Evolutionary conservation across 192 early-diverging fungal genomes (phyloP).

Genomic region (Phlyctochytrium arcticum): DNA sequence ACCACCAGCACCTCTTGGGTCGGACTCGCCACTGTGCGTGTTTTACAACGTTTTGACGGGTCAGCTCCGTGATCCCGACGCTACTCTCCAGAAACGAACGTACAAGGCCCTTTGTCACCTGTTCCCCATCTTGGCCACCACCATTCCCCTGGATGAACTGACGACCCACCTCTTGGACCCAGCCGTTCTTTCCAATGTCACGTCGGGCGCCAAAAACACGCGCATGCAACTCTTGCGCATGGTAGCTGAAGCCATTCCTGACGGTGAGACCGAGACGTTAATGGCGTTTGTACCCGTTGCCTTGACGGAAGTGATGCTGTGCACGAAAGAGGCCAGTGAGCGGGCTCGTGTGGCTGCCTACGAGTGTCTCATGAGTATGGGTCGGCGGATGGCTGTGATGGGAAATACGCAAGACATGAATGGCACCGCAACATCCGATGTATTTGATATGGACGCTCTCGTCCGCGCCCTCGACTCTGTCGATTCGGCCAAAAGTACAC

Average conservation of each 20-base stretch:
- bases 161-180: conserved; percentile 57
- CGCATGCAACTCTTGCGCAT: conserved; percentile 67
- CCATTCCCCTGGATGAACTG: conserved; percentile 62
- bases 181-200: conserved; percentile 62
- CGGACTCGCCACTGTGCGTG: conserved; percentile 30
- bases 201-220: conserved; percentile 73
- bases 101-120: conserved; percentile 82
- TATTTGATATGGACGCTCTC: conserved; percentile 12
- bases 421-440: background rate
- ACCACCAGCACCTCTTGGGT: conserved; percentile 16
- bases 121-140: conserved; percentile 27
- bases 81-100: conserved; percentile 87
- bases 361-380: conserved; percentile 85
- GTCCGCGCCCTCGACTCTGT: background rate
- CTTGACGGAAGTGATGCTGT: conserved; percentile 86
- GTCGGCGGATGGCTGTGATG: conserved; percentile 69
- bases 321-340: conserved; percentile 92
- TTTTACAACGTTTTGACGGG: conserved; percentile 44
- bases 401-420: background rate
- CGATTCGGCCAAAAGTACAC: background rate
- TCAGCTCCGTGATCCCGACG: conserved; percentile 64
- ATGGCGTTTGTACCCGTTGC: conserved; percentile 83
- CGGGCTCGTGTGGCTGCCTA: conserved; percentile 78
- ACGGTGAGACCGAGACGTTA: conserved; percentile 46
- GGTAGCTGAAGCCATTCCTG: conserved; percentile 60